Evolutionary conservation across 495 filamentous ascomycete species (phyloP).

Genomic region (Symbiotaphrina buchneri): DNA sequence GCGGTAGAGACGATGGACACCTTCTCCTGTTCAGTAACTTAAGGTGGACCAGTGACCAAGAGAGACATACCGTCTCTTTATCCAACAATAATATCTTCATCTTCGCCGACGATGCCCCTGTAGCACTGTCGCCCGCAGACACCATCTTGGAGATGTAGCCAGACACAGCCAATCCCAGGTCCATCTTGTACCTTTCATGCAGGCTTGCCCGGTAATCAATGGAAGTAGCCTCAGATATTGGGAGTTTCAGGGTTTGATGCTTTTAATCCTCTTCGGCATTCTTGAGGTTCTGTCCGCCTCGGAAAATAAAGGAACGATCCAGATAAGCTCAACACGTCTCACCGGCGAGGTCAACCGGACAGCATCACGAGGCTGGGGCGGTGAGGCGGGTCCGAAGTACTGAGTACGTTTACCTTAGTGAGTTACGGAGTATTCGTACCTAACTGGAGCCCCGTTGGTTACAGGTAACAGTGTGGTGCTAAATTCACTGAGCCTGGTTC

Average conservation of each 20-base stretch:
- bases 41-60: background rate
- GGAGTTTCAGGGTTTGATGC: background rate
- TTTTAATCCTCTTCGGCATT: slow-evolving; percentile 1
- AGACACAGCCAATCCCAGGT: slow-evolving; percentile 75
- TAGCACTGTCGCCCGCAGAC: slow-evolving; percentile 53
- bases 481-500: no score
- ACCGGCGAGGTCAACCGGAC: no score
- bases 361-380: no score
- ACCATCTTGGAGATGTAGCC: slow-evolving; percentile 98
- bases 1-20: slow-evolving; percentile 82
- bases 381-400: no score
- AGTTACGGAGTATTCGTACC: no score
- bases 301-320: no score
- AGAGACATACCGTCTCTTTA: slow-evolving; percentile 58
- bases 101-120: slow-evolving; percentile 57
- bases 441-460: no score
- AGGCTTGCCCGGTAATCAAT: no score
- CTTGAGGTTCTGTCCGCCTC: no score
- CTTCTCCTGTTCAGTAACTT: slow-evolving; percentile 14
- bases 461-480: no score
- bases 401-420: no score
- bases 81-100: slow-evolving; percentile 98
- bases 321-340: no score
- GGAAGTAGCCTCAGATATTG: background rate
- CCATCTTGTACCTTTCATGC: slow-evolving; percentile 53